Percentiles rank a stretch among this genome's conserved stretches.
These are phyloP conservation scores for Paramarasmius palmivorus DNA, from an alignment of 1,284 basidiomycete genomes.

Conservation along the genomic window DNA sequence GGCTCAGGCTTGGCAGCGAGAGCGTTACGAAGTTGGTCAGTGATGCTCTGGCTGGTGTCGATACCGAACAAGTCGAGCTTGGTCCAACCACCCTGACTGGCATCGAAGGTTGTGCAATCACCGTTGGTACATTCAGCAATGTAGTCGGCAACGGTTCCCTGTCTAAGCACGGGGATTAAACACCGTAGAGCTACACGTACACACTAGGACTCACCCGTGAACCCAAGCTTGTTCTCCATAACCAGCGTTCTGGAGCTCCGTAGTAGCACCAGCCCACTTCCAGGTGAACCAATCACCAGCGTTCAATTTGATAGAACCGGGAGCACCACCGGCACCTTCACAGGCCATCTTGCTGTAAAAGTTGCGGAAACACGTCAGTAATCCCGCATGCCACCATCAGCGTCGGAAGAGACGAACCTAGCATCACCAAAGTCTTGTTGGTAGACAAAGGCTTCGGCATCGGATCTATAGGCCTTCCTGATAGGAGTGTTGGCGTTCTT, in stretches of 20 bases:
- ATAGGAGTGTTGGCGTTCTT: conserved; percentile 10
- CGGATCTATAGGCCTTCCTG: conserved; percentile 8
- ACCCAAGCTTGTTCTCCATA: conserved; percentile 9
- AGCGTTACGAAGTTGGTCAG: conserved; percentile 28
- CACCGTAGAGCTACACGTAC: too few species aligned
- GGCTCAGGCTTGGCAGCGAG: conserved; percentile 22
- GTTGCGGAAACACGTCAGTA: background rate
- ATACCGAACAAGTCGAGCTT: conserved; percentile 37
- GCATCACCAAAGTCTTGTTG: conserved; percentile 11
- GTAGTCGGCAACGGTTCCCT: conserved; percentile 31
- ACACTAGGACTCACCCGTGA: conserved; percentile 10
- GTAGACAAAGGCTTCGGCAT: conserved; percentile 4
- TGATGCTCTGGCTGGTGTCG: conserved; percentile 32
- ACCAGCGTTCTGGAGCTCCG: conserved; percentile 10
- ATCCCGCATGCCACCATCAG: background rate
- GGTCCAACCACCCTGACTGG: conserved; percentile 36
- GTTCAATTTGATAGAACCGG: conserved; percentile 2
- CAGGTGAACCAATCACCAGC: conserved; percentile 6
- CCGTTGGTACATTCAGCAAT: conserved; percentile 36
- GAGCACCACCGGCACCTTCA: conserved; percentile 9
- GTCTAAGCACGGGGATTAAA: background rate
- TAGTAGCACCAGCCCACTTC: conserved; percentile 12
- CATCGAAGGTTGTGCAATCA: conserved; percentile 33
- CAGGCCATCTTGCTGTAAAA: conserved; percentile 13
- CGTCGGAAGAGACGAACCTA: conserved; percentile 2